A percentile compares a stretch with the other conserved stretches of the same genome.
Evolutionary conservation across 1,139 yeast genomes (phyloP).

Genomic region (Candida gigantensis): DNA sequence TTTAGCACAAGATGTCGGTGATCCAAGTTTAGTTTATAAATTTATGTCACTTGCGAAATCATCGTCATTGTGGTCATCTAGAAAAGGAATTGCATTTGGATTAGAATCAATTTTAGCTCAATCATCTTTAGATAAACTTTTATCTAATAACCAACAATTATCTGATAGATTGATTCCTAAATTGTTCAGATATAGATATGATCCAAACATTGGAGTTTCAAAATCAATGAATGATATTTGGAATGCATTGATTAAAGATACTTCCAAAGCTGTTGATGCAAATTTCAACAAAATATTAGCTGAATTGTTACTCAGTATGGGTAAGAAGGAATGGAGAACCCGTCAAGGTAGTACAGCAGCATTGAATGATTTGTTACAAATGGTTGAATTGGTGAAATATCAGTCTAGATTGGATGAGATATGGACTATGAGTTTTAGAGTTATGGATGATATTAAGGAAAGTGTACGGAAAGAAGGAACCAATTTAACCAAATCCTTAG

Average conservation of each 20-base stretch:
- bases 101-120: conserved; percentile 82
- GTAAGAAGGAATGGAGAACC: conserved; percentile 88
- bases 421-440: conserved; percentile 88
- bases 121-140: conserved; percentile 65
- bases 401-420: conserved; percentile 60
- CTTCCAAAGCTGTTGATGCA: conserved; percentile 52
- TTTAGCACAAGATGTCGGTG: conserved; percentile 92
- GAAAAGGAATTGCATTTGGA: conserved; percentile 94
- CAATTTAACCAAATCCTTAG: conserved; percentile 64
- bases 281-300: conserved; percentile 60
- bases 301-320: conserved; percentile 72
- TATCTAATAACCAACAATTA: conserved; percentile 54
- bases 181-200: conserved; percentile 79
- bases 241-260: conserved; percentile 68
- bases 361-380: conserved; percentile 66
- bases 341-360: conserved; percentile 88
- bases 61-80: conserved; percentile 87
- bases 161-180: conserved; percentile 74
- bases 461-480: conserved; percentile 85
- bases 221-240: conserved; percentile 88
- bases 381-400: conserved; percentile 55
- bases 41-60: conserved; percentile 91
- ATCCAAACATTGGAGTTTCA: conserved; percentile 76
- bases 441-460: conserved; percentile 92
- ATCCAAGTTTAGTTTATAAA: conserved; percentile 89